Conservation (phyloP, 352 stramenopile species). For the Phytopythium ostracodes region DNA sequence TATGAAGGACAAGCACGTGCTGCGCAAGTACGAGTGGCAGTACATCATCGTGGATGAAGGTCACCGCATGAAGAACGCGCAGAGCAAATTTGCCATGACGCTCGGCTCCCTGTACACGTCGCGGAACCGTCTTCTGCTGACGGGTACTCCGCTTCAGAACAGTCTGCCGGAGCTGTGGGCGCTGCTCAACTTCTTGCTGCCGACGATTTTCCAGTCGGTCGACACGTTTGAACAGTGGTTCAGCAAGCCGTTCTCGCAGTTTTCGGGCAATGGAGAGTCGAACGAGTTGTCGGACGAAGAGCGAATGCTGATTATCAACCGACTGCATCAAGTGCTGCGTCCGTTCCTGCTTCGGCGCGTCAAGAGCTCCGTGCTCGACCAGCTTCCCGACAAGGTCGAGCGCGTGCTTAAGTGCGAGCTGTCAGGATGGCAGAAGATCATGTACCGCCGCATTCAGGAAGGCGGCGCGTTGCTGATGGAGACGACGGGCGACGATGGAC, state of each 20-base stretch:
- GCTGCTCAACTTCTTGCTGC: slow-evolving; percentile 90
- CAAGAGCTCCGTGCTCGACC: slow-evolving; percentile 84
- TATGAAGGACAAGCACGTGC: slow-evolving; percentile 89
- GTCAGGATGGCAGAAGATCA: slow-evolving; percentile 86
- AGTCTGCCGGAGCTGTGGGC: slow-evolving; percentile 93
- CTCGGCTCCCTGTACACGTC: slow-evolving; percentile 80
- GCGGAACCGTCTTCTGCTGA: slow-evolving; percentile 94
- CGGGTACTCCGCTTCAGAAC: slow-evolving; percentile 98
- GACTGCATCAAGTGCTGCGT: slow-evolving; percentile 79
- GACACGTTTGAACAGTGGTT: slow-evolving; percentile 92
- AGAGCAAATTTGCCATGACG: slow-evolving; percentile 89
- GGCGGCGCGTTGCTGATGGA: slow-evolving; percentile 81
- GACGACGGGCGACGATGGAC: slow-evolving; percentile 49
- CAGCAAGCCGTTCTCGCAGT: slow-evolving; percentile 83
- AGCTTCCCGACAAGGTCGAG: slow-evolving; percentile 86
- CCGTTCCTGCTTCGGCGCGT: slow-evolving; percentile 83
- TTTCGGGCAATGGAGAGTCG: slow-evolving; percentile 66
- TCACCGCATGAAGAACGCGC: slow-evolving; percentile 91
- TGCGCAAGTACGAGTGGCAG: slow-evolving; percentile 90
- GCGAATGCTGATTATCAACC: slow-evolving; percentile 88
- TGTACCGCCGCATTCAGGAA: slow-evolving; percentile 87
- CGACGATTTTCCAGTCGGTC: slow-evolving; percentile 89
- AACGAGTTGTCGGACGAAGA: slow-evolving; percentile 87
- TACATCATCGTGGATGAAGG: slow-evolving; percentile 95
- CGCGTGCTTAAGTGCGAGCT: slow-evolving; percentile 85